These are phyloP conservation scores for Phytopythium delawarense DNA, from an alignment of 352 stramenopile genomes.

Conservation along the genomic window DNA sequence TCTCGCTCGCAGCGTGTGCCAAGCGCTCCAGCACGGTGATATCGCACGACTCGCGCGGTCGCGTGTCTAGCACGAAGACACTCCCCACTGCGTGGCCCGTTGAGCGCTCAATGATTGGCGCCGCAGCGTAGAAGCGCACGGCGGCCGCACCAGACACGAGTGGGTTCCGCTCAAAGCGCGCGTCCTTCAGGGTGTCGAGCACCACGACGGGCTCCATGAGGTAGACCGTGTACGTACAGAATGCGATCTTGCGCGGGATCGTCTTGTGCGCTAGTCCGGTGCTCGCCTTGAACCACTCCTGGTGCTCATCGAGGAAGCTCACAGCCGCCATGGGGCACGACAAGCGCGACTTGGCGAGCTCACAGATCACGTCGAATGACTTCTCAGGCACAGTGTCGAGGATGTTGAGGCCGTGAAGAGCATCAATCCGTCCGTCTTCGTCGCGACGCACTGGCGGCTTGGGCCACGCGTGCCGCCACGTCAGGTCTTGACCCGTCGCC, in stretches of 20 bases:
- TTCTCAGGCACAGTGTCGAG: conserved; percentile 59
- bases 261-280: conserved; percentile 64
- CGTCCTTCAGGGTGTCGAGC: conserved; percentile 86
- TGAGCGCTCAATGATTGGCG: conserved; percentile 58
- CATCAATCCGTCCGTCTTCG: conserved; percentile 48
- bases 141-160: conserved; percentile 85
- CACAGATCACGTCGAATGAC: conserved; percentile 74
- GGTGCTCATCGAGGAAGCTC: conserved; percentile 73
- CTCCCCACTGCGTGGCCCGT: conserved; percentile 60
- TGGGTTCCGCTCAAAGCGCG: conserved; percentile 84
- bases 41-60: conserved; percentile 63
- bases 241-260: conserved; percentile 76
- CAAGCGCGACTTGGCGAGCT: conserved; percentile 60
- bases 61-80: conserved; percentile 83
- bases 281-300: conserved; percentile 80
- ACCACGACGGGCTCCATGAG: conserved; percentile 69
- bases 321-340: conserved; percentile 74
- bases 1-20: conserved; percentile 51
- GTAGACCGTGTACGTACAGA: conserved; percentile 69
- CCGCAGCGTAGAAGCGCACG: conserved; percentile 93
- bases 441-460: conserved; percentile 49
- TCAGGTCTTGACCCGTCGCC: conserved; percentile 4
- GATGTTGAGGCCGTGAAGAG: conserved; percentile 48
- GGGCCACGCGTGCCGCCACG: conserved; percentile 70
- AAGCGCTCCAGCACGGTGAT: conserved; percentile 66